Evolutionary conservation across 2,329 filamentous ascomycete genomes (phyloP).

Genomic region (Fonsecaea monophora): DNA sequence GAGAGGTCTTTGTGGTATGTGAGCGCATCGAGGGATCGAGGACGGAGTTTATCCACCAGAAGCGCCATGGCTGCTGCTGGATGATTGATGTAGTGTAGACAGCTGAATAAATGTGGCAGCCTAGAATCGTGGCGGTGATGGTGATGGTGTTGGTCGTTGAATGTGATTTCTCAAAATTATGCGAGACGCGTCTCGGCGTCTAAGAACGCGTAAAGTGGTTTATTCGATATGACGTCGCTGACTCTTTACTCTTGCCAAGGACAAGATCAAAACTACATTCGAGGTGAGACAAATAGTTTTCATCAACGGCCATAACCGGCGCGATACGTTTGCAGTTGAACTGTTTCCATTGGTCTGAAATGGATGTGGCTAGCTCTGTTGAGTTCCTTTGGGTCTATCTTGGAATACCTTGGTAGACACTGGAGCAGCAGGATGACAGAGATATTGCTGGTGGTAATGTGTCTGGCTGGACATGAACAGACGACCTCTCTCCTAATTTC

Average conservation of each 20-base stretch:
- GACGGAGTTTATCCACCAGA: slow-evolving; percentile 69
- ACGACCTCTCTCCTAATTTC: background rate
- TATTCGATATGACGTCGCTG: slow-evolving; percentile 16
- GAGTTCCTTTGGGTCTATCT: background rate
- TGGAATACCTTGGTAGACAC: background rate
- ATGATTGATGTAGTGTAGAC: background rate
- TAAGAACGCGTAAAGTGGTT: slow-evolving; percentile 24
- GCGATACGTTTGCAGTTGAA: no score
- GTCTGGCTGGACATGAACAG: background rate
- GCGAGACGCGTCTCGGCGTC: slow-evolving; percentile 17
- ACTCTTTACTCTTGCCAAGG: no score
- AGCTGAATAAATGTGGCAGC: background rate
- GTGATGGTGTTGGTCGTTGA: background rate
- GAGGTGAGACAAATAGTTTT: no score
- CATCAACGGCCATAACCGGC: no score
- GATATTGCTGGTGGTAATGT: background rate
- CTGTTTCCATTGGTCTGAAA: no score
- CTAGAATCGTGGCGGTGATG: background rate
- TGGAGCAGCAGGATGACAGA: background rate
- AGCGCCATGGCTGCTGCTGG: slow-evolving; percentile 60
- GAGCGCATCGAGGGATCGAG: slow-evolving; percentile 61
- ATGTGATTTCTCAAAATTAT: background rate
- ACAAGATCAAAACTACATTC: no score
- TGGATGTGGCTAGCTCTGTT: background rate
- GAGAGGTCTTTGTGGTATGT: slow-evolving; percentile 91